phyloP scores from a whole-genome alignment of 768 basidiomycete genomes.

The Trametes gibbosa region DNA sequence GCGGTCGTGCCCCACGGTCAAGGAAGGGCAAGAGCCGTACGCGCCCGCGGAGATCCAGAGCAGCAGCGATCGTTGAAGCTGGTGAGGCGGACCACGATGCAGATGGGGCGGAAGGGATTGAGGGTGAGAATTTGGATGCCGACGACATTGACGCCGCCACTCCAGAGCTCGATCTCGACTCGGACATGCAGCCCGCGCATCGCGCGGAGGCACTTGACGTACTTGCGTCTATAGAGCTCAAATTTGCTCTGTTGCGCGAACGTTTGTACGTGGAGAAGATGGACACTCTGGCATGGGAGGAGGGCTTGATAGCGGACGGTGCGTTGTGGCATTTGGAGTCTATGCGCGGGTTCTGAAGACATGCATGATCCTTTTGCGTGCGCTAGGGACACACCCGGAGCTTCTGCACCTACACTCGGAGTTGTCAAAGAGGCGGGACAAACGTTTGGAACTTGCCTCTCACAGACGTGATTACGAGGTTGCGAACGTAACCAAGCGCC shows the following conservation, averaged over 20 bases:
- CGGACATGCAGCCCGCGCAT: slow-evolving; percentile 77
- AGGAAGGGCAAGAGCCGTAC: slow-evolving; percentile 15
- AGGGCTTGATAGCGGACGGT: slow-evolving; percentile 77
- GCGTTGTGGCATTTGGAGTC: slow-evolving; percentile 24
- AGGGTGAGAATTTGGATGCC: slow-evolving; percentile 32
- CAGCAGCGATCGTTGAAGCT: slow-evolving; percentile 15
- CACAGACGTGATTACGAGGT: slow-evolving; percentile 69
- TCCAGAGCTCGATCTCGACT: slow-evolving; percentile 46
- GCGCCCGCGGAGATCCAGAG: slow-evolving; percentile 12
- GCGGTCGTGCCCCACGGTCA: slow-evolving; percentile 11
- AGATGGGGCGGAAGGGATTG: slow-evolving; percentile 26
- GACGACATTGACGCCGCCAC: slow-evolving; percentile 44
- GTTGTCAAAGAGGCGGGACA: slow-evolving; percentile 73
- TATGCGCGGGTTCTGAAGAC: slow-evolving; percentile 1
- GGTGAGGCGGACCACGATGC: slow-evolving; percentile 32
- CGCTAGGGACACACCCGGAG: slow-evolving; percentile 83
- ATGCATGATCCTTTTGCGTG: neutral
- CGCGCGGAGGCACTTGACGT: slow-evolving; percentile 87
- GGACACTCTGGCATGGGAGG: slow-evolving; percentile 88
- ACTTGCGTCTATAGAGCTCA: slow-evolving; percentile 86
- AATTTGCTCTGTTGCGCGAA: slow-evolving; percentile 85
- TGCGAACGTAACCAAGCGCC: slow-evolving; percentile 55
- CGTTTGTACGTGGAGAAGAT: slow-evolving; percentile 91
- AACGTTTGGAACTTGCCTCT: slow-evolving; percentile 78
- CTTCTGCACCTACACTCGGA: slow-evolving; percentile 78